Evolutionary conservation across 1,284 basidiomycete genomes (phyloP).

Genomic region (Ceratobasidium papillatum): DNA sequence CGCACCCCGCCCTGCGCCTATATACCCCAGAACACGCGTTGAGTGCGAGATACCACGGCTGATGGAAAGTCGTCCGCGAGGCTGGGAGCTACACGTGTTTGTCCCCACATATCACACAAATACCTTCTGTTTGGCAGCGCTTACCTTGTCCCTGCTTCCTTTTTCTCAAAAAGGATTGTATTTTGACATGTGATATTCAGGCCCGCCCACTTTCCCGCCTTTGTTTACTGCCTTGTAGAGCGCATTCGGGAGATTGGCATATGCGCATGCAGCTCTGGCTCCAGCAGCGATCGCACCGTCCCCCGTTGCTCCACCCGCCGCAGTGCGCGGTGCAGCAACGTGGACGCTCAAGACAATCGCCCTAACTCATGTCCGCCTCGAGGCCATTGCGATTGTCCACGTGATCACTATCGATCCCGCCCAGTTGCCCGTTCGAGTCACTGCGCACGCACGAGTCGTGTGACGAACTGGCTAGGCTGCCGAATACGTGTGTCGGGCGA

Average conservation of each 20-base stretch:
- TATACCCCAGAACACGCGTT: conserved; percentile 11
- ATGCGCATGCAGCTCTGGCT: conserved; percentile 16
- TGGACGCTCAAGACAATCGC: neutral
- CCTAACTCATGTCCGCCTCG: conserved; percentile 32
- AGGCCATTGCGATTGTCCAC: conserved; percentile 25
- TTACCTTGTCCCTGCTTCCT: neutral
- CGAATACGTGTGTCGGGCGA: neutral
- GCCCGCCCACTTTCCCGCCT: conserved; percentile 22
- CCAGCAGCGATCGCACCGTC: neutral
- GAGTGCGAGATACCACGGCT: neutral
- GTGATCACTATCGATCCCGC: conserved; percentile 20
- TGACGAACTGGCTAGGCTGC: neutral
- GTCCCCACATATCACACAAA: conserved; percentile 12
- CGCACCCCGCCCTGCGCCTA: neutral
- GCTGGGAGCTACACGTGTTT: conserved; percentile 12
- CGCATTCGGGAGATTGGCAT: neutral
- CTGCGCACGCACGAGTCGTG: neutral
- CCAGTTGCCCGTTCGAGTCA: conserved; percentile 26
- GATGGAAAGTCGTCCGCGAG: conserved; percentile 20
- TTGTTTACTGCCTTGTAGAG: neutral
- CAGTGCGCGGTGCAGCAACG: conserved; percentile 34
- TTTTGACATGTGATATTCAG: neutral
- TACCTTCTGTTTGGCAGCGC: neutral
- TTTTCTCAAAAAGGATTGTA: conserved; percentile 5
- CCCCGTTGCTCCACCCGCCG: conserved; percentile 14